Percentiles rank a stretch among this genome's conserved stretches.
Evolutionary conservation across 108 stramenopile species (phyloP).

Genomic region (Cyclostephanos tholiformis): DNA sequence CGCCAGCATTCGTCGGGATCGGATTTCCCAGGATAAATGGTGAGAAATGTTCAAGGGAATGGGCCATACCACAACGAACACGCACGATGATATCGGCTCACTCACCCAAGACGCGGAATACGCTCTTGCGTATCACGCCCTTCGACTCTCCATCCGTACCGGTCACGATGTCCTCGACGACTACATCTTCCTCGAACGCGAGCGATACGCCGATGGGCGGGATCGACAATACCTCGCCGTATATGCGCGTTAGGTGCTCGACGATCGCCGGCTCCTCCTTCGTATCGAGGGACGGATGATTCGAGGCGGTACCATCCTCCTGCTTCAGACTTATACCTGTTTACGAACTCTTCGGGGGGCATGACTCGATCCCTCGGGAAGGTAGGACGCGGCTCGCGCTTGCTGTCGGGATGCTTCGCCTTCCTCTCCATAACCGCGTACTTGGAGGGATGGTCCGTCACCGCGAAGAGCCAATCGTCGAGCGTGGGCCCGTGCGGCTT

Average conservation of each 20-base stretch:
- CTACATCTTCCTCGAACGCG: conserved; percentile 31
- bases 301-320: no score
- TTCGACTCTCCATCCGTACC: conserved; percentile 1
- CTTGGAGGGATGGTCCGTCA: conserved; percentile 71
- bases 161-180: conserved; percentile 17
- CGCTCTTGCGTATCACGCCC: conserved; percentile 22
- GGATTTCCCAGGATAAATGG: no score
- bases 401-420: conserved; percentile 62
- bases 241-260: conserved; percentile 29
- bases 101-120: conserved; percentile 42
- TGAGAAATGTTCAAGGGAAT: no score
- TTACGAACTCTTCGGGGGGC: conserved; percentile 69
- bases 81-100: background rate
- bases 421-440: conserved; percentile 55
- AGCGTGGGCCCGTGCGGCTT: conserved; percentile 43
- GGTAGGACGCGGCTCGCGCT: conserved; percentile 68
- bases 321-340: conserved; percentile 54
- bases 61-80: no score
- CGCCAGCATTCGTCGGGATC: background rate
- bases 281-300: conserved; percentile 20
- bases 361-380: conserved; percentile 51
- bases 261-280: conserved; percentile 37
- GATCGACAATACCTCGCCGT: conserved; percentile 14
- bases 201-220: conserved; percentile 23
- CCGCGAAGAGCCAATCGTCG: conserved; percentile 69